These are phyloP conservation scores for Pleurotus tuoliensis DNA, from an alignment of 768 basidiomycete species.

Conservation along the genomic window DNA sequence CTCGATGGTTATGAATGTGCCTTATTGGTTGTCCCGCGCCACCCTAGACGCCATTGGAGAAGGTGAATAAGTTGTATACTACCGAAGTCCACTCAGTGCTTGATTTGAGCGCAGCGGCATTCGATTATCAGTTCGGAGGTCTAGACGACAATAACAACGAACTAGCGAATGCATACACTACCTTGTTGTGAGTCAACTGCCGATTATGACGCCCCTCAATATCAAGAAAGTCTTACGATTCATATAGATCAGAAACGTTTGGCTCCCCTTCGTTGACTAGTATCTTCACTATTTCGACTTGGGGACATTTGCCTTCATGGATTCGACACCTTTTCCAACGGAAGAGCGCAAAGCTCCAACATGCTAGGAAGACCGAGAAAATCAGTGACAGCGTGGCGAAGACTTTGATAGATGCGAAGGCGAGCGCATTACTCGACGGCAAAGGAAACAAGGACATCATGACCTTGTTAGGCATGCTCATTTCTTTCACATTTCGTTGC, in stretches of 20 bases:
- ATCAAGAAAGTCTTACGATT: too few species aligned
- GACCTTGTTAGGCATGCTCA: conserved; percentile 25
- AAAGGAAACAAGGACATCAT: conserved; percentile 21
- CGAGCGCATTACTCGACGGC: conserved; percentile 17
- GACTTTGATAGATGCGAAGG: conserved; percentile 19
- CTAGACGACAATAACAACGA: conserved; percentile 43
- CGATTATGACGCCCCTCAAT: too few species aligned
- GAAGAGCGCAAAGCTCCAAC: conserved; percentile 13
- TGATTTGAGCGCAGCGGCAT: too few species aligned
- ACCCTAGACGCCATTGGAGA: conserved; percentile 34
- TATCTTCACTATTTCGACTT: conserved; percentile 16
- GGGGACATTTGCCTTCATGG: conserved; percentile 16
- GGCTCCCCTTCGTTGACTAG: conserved; percentile 12
- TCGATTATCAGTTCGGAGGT: conserved; percentile 55
- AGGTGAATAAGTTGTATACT: too few species aligned
- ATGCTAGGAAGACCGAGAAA: conserved; percentile 15
- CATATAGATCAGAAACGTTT: conserved; percentile 15
- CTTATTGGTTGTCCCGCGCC: conserved; percentile 24
- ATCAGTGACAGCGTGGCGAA: conserved; percentile 16
- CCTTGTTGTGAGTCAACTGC: conserved; percentile 42
- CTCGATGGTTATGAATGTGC: conserved; percentile 16
- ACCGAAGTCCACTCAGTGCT: too few species aligned
- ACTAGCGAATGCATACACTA: conserved; percentile 51
- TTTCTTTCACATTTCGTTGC: background rate
- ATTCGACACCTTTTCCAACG: conserved; percentile 24